Base-by-base conservation (phyloP, 2,329 filamentous ascomycete genomes). In the Sordariomycetes sp. region DNA sequence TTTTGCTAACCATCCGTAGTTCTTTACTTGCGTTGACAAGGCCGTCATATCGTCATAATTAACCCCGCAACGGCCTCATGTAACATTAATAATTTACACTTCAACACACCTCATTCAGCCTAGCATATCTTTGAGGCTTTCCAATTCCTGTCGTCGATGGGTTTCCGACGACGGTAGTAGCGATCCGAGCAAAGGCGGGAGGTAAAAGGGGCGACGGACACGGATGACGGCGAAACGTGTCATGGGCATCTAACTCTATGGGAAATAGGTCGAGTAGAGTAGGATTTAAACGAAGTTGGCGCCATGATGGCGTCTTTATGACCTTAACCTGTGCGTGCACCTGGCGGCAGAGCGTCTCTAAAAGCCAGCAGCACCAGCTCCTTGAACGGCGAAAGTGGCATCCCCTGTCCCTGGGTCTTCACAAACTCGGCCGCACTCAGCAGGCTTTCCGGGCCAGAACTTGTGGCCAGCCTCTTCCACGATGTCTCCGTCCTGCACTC, bases 21-120 rank as follows among this genome's bases (percentile, higher is more conserved):
- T 47, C 30, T 32, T 45, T 31, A 35, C 39, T 6, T 49, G 42
- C 32, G 30, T 48, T 25, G 43, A 47, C 32, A 33, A 36, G 21
- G 38, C 41, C 28, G 39, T 45, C 30, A 10, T 25, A 17, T 15
- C 27, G 5, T 34, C 15, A 33, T 30, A 20, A 35, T 33, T n/a
- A n/a, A n/a, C n/a, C n/a, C n/a, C n/a, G n/a, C n/a, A n/a, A 30
- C 17, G 28, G 17, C 28, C 28, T 30, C 17, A n/a, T 24, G 8
- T 24, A 8, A 24, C 21, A n/a, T 24, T n/a, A 8, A 24, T 24
- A 24, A n/a, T 24, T 24, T 14, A 7, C 6, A 27, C 12, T 12
- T 27, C 25, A 27, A 6, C 6, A 7, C 4, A 9, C 29, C 29
- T 14, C 12, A 16, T 19, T 5, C 12, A 8, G 5, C 8, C 12